These are phyloP conservation scores for Hanseniaspora jakobsenii DNA, from an alignment of 805 yeast genomes.

Conservation along the genomic window DNA sequence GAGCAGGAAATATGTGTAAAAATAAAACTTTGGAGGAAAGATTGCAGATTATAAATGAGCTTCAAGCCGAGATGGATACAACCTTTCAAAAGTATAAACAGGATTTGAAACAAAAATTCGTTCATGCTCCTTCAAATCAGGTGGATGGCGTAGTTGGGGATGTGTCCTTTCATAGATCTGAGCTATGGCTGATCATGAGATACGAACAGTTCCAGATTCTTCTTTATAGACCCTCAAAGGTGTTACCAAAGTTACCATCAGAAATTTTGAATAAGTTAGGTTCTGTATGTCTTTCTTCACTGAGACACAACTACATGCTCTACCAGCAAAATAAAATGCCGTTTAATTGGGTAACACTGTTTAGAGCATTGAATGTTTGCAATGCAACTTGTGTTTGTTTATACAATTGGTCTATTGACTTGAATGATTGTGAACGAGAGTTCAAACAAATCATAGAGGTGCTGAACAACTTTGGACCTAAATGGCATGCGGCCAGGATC, in stretches of 20 bases:
- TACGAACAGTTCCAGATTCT: slow-evolving; percentile 38
- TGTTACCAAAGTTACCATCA: slow-evolving; percentile 35
- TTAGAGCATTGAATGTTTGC: slow-evolving; percentile 37
- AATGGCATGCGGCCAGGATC: slow-evolving; percentile 37
- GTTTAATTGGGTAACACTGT: slow-evolving; percentile 39
- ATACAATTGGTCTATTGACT: slow-evolving; percentile 37
- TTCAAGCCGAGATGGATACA: slow-evolving; percentile 29
- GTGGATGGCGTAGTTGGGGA: slow-evolving; percentile 14
- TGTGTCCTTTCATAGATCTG: slow-evolving; percentile 29
- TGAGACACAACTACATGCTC: slow-evolving; percentile 36
- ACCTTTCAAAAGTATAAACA: slow-evolving; percentile 23
- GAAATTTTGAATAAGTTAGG: slow-evolving; percentile 34
- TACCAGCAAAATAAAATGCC: slow-evolving; percentile 37
- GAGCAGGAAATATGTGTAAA: slow-evolving; percentile 28
- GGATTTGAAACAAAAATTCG: slow-evolving; percentile 21
- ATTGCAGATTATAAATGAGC: slow-evolving; percentile 25
- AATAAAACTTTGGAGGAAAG: slow-evolving; percentile 26
- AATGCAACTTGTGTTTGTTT: slow-evolving; percentile 37
- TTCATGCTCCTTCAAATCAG: not conserved
- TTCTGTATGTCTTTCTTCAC: slow-evolving; percentile 34
- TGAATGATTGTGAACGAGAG: slow-evolving; percentile 36
- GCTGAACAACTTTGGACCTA: slow-evolving; percentile 34
- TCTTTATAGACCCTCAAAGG: slow-evolving; percentile 39
- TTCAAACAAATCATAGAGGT: slow-evolving; percentile 37
- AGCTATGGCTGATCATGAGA: slow-evolving; percentile 30